These are phyloP conservation scores for Candida taoyuanica DNA, from an alignment of 805 yeast genomes.

Conservation along the genomic window DNA sequence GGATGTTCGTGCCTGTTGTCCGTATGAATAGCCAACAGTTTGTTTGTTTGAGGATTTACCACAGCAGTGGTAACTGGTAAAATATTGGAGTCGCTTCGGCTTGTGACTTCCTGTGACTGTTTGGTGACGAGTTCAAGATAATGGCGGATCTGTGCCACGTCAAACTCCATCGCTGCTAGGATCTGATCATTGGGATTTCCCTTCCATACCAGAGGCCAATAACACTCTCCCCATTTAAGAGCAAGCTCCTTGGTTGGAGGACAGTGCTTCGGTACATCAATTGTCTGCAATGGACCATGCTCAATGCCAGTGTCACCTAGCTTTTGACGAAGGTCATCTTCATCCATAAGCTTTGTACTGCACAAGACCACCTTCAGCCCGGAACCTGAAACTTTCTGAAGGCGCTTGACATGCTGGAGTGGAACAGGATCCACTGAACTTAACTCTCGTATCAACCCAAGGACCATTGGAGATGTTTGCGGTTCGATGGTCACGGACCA, in stretches of 20 bases:
- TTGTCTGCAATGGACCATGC: slow-evolving; percentile 20
- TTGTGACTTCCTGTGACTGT: slow-evolving; percentile 24
- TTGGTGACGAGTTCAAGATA: slow-evolving; percentile 30
- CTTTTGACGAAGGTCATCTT: slow-evolving; percentile 23
- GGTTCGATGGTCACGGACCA: slow-evolving; percentile 49
- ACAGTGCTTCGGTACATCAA: slow-evolving; percentile 51
- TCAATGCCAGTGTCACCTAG: slow-evolving; percentile 17
- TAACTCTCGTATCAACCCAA: slow-evolving; percentile 24
- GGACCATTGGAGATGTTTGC: slow-evolving; percentile 24
- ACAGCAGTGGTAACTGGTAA: slow-evolving; percentile 57
- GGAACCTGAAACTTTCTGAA: slow-evolving; percentile 33
- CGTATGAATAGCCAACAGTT: slow-evolving; percentile 34
- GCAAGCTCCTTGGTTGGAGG: slow-evolving; percentile 71
- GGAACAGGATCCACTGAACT: slow-evolving; percentile 25
- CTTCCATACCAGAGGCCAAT: slow-evolving; percentile 93
- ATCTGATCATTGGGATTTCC: slow-evolving; percentile 82
- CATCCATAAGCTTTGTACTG: slow-evolving; percentile 28
- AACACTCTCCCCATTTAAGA: slow-evolving; percentile 54
- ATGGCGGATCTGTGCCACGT: slow-evolving; percentile 38
- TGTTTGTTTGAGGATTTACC: slow-evolving; percentile 49
- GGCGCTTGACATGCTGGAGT: slow-evolving; percentile 49
- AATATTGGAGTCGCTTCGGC: neutral
- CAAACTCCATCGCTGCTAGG: slow-evolving; percentile 49
- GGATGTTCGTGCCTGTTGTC: slow-evolving; percentile 47
- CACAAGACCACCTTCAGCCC: slow-evolving; percentile 43